These are phyloP conservation scores for Linanthus parryae DNA, from an alignment of 148 eudicot species.

Conservation along the genomic window DNA sequence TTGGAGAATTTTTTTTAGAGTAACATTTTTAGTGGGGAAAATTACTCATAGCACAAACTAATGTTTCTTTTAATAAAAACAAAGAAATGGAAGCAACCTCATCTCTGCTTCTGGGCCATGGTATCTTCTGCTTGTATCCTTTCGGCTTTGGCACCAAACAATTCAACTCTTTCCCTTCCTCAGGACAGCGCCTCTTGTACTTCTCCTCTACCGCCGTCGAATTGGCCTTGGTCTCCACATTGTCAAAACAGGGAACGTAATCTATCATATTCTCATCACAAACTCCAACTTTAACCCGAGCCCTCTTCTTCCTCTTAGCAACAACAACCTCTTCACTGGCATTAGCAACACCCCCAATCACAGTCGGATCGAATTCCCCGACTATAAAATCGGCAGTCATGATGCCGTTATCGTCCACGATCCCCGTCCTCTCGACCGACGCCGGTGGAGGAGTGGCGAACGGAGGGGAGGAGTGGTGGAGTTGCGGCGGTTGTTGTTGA, in stretches of 20 bases:
- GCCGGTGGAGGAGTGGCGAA: constrained; percentile 21
- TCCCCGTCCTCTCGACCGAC: constrained; percentile 45
- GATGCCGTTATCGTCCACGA: constrained; percentile 49
- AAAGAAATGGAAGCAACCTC: no score
- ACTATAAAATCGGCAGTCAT: constrained; percentile 50
- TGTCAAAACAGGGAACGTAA: constrained; percentile 68
- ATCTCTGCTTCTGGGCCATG: constrained; percentile 62
- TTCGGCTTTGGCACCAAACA: constrained; percentile 59
- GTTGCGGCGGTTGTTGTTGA: constrained; percentile 5
- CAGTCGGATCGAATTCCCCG: constrained; percentile 32
- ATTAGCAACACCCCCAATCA: constrained; percentile 18
- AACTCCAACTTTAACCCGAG: constrained; percentile 32
- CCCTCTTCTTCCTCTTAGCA: constrained; percentile 14
- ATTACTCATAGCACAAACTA: no score
- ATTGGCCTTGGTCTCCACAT: constrained; percentile 34
- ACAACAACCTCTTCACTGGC: background rate
- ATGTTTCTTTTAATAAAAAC: no score
- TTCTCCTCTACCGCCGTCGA: constrained; percentile 37
- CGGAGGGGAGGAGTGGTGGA: constrained; percentile 5
- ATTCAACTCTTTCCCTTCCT: constrained; percentile 34
- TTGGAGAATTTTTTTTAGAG: no score
- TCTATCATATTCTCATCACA: constrained; percentile 48
- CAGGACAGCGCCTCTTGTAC: constrained; percentile 63
- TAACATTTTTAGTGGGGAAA: no score
- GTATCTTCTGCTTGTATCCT: constrained; percentile 37